Conservation (phyloP, 192 early-diverging fungal genomes). For the Coemansia sp. region DNA sequence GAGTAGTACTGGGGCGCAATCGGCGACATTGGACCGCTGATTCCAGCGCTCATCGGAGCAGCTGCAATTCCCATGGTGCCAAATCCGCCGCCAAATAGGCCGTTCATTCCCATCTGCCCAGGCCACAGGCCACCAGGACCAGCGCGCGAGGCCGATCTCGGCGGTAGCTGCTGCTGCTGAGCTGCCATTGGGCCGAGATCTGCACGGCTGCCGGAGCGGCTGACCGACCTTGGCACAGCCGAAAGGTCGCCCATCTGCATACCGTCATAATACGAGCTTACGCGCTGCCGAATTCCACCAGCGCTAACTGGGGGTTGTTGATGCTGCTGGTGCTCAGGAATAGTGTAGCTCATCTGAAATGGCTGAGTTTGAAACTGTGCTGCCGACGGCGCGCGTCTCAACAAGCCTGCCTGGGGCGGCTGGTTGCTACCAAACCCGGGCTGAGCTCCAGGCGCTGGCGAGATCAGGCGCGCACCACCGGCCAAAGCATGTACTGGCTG, state of each 20-base stretch:
- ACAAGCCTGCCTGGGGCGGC: conserved; percentile 15
- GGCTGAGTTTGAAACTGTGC: conserved; percentile 35
- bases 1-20: conserved; percentile 22
- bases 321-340: conserved; percentile 21
- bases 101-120: conserved; percentile 28
- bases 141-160: conserved; percentile 37
- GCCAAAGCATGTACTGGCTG: conserved; percentile 20
- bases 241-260: conserved; percentile 31
- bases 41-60: conserved; percentile 4
- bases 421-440: conserved; percentile 14
- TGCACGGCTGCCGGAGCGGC: conserved; percentile 50
- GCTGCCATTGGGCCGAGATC: conserved; percentile 16
- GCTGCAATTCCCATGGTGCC: conserved; percentile 36
- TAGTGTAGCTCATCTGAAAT: conserved; percentile 11
- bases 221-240: conserved; percentile 23
- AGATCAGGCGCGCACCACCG: conserved; percentile 37
- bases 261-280: conserved; percentile 44
- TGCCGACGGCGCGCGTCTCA: conserved; percentile 43
- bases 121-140: conserved; percentile 38
- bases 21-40: conserved; percentile 24
- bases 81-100: conserved; percentile 49
- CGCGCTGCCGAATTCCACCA: conserved; percentile 23
- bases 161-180: conserved; percentile 18
- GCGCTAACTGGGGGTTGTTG: conserved; percentile 20
- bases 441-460: conserved; percentile 18